Evolutionary conservation across 164 flowering plant genomes (phyloP), one percentile per base, ranked within the genome.

Genomic region (Echeveria elegans): DNA sequence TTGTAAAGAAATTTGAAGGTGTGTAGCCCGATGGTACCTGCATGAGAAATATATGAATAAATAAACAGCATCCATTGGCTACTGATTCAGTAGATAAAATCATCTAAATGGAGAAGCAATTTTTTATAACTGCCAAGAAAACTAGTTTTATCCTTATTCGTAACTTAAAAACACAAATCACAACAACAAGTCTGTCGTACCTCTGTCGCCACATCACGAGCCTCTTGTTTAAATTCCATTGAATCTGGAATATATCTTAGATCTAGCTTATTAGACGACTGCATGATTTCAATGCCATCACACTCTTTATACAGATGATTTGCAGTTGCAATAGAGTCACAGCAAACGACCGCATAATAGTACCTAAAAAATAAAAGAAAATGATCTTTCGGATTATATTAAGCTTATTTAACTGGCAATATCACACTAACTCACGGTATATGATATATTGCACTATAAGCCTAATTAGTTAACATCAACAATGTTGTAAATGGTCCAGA

Each of bases 211-310:
- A 83, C 72, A 75, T 94, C 99, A 36, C 94, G 92, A 28, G 96
- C 88, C 52, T 84, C 79, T 77, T 88, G 96, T 68, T 86, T 83
- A 70, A 94, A 87, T 64, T 89, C 89, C 96, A 89, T 75, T 9
- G 85, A 76, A 72, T 91, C 96, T 15, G 96, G 96, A 78, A 94
- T 89, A 78, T 89, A 89, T 71, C 99, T 86, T 75, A 94, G 76
- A 75, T 94, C 99, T 66, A 94, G 78, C 70, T 77, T 79, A 80
- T 88, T 87, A 34, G 97, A 83, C 41, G 97, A 83, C 75, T 92
- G 78, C 78, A 83, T 96, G 73, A 89, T 78, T 79, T 91, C 99
- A 56, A 81, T 61, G 19, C 97, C 96, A 79, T 94, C 96, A 79
- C 90, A 89, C 61, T 73, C 68, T 77, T 86, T 87, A 72, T 94